Percentiles rank a stretch among this genome's conserved stretches.
Evolutionary conservation across 176 grass and related monocot species (phyloP).

Genomic region (Secale cereale): DNA sequence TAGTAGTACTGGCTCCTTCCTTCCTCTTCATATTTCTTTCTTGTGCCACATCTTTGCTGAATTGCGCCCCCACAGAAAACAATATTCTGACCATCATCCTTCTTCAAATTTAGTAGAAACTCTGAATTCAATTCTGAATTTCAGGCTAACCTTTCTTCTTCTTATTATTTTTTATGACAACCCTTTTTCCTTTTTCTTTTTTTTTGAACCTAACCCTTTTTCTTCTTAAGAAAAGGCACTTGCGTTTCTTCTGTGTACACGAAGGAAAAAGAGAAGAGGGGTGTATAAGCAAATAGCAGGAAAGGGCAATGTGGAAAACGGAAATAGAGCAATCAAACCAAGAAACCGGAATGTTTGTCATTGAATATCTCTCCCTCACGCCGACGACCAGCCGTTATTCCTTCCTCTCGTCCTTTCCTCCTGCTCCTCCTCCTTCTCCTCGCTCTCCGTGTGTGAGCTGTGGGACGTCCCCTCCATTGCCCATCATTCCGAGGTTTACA

Average conservation of each 20-base stretch:
- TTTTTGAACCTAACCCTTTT: not conserved
- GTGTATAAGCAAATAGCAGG: not conserved
- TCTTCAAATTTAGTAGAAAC: not conserved
- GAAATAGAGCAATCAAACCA: not conserved
- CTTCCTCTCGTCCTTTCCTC: conserved; percentile 12
- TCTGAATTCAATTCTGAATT: not conserved
- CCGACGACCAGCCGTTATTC: conserved; percentile 34
- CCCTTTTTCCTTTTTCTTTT: not conserved
- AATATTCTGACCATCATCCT: not conserved
- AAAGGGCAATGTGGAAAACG: not conserved
- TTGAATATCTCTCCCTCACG: conserved; percentile 7
- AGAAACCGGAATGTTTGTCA: conserved; percentile 9
- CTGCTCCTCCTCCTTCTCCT: not conserved
- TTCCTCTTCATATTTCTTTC: not conserved
- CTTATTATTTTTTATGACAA: too few relatives aligned
- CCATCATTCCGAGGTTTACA: not conserved
- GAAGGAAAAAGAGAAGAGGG: not conserved
- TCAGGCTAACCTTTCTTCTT: too few relatives aligned
- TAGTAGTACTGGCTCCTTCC: too few relatives aligned
- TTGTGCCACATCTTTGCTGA: not conserved
- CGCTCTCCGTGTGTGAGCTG: not conserved
- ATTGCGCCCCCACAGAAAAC: not conserved
- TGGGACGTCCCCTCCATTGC: not conserved
- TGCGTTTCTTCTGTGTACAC: not conserved
- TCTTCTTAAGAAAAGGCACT: not conserved